Percentiles rank a stretch among this genome's conserved stretches.
phyloP scores from a whole-genome alignment of 352 stramenopile genomes.

The Phytophthora tentaculata region DNA sequence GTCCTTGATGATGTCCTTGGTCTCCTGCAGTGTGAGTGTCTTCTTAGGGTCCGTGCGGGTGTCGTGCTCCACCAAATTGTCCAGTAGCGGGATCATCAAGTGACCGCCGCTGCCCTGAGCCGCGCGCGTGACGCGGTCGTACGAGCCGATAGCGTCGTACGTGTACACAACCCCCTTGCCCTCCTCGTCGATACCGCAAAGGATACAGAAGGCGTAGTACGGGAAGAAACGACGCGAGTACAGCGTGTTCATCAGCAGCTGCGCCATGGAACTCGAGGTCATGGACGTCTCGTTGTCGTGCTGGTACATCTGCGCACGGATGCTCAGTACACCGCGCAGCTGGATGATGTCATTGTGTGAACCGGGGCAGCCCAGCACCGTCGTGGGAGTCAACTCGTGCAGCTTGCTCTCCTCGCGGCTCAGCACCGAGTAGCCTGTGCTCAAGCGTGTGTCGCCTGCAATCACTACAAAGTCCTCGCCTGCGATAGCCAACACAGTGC shows the following conservation, averaged over 20 bases:
- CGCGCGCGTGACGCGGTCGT: conserved; percentile 78
- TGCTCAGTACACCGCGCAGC: conserved; percentile 78
- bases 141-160: conserved; percentile 98
- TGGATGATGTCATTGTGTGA: conserved; percentile 91
- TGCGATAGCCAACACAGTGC: conserved; percentile 92
- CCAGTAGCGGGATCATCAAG: conserved; percentile 98
- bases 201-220: conserved; percentile 99
- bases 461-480: conserved; percentile 97
- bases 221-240: conserved; percentile 99
- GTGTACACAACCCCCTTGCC: conserved; percentile 97
- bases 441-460: conserved; percentile 96
- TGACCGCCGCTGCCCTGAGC: conserved; percentile 93
- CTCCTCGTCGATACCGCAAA: conserved; percentile 96
- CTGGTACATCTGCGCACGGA: conserved; percentile 88
- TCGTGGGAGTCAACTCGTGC: conserved; percentile 70
- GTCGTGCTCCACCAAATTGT: conserved; percentile 96
- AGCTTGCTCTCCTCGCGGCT: conserved; percentile 95
- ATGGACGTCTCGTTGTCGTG: conserved; percentile 97
- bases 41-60: conserved; percentile 93
- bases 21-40: conserved; percentile 91
- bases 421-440: conserved; percentile 97
- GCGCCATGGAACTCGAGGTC: conserved; percentile 92
- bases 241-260: conserved; percentile 98
- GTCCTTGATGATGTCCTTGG: conserved; percentile 99
- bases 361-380: conserved; percentile 76